Conservation (phyloP, 2,329 filamentous ascomycete genomes). For the Penicillium sclerotigenum region DNA sequence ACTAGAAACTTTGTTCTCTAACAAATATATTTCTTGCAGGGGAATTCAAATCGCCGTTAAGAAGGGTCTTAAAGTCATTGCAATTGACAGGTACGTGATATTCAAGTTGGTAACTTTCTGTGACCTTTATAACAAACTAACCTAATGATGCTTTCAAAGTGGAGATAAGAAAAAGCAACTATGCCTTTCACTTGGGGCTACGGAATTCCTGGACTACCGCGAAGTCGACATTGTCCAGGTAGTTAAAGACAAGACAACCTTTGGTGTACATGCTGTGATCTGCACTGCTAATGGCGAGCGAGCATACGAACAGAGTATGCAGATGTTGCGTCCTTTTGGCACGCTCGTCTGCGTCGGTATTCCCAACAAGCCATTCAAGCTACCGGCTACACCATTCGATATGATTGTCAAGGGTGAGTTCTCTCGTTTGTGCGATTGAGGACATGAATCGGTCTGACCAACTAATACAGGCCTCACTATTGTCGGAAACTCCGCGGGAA, state of each 20-base stretch:
- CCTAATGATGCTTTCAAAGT: conserved; percentile 12
- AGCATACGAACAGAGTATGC: conserved; percentile 46
- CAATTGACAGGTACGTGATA: conserved; percentile 34
- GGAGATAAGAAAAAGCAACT: conserved; percentile 36
- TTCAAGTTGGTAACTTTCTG: not conserved
- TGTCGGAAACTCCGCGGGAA: conserved; percentile 48
- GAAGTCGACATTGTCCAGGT: conserved; percentile 39
- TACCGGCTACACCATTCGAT: conserved; percentile 48
- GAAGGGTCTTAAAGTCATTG: conserved; percentile 37
- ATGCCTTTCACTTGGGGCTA: conserved; percentile 34
- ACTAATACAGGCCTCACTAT: conserved; percentile 39
- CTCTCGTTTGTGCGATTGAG: no score
- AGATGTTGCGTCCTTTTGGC: conserved; percentile 45
- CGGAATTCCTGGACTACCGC: conserved; percentile 35
- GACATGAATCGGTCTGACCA: not conserved
- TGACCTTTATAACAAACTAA: not conserved
- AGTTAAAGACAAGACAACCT: conserved; percentile 41
- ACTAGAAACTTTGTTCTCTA: not conserved
- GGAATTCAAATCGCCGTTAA: conserved; percentile 39
- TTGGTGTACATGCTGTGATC: conserved; percentile 48
- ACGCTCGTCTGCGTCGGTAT: conserved; percentile 50
- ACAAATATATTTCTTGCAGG: conserved; percentile 16
- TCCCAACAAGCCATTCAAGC: conserved; percentile 42
- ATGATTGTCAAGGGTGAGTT: conserved; percentile 46
- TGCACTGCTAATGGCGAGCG: conserved; percentile 47